Evolutionary conservation across 495 filamentous ascomycete species (phyloP), one percentile per base, ranked within the genome.

Genomic region (Aeminium ludgeri): DNA sequence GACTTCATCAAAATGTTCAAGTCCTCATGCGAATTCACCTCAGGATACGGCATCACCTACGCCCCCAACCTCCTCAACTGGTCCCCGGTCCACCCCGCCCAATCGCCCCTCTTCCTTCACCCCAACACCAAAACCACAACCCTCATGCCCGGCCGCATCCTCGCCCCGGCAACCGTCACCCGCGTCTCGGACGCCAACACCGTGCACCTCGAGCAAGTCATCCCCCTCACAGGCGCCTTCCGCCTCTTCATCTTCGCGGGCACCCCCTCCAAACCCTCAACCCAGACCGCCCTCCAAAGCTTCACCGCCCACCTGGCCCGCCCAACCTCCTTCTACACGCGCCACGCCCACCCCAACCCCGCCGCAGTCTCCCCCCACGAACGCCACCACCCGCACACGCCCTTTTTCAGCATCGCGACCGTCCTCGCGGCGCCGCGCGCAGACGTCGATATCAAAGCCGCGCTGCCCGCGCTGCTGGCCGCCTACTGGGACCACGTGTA

Each of bases 201-300:
- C 18, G 82, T 87, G 11, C 79, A 89, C 49, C 62, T 92, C 30
- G 85, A 92, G 60, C 84, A 93, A 59, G 82, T 86, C 45, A 67
- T 92, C 37, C 85, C 85, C 0, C 65, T 82, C 38, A 91, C 91
- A 59, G 84, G 85, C 41, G 74, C 84, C 8, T 92, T 85, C 69
- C 72, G 83, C 25, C 69, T 93, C 52, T 91, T 82, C 53, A 54
- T 93, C 46, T 89, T 91, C 51, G 82, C 73, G 31, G 85, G 85
- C 43, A 70, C 68, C 23, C 80, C 77, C 41, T 48, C 58, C 10
- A 59, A 61, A 38, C n/a, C n/a, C n/a, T n/a, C n/a, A n/a, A 78
- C 72, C 13, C 58, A 62, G 41, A 64, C 62, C 40, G 81, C 84
- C 3, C 61, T 91, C 27, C 49, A 63, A 13, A 81, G 86, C 55